A percentile compares a stretch with the other conserved stretches of the same genome.
Evolutionary conservation across 345 rosid species (phyloP).

Genomic region (Corchorus olitorius): DNA sequence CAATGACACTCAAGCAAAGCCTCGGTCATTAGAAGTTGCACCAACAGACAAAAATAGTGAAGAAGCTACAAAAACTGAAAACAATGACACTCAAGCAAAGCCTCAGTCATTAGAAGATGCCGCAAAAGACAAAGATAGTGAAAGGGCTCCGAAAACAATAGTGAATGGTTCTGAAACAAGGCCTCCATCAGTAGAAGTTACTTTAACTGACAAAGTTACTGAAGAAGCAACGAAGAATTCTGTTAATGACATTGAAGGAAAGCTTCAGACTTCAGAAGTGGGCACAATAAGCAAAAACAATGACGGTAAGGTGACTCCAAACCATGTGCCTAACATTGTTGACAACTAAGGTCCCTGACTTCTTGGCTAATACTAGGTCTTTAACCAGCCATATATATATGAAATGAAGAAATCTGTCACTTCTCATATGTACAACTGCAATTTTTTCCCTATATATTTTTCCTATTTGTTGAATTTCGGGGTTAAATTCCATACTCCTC

Average conservation of each 20-base stretch:
- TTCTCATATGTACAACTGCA: background rate
- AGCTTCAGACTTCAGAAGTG: background rate
- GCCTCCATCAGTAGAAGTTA: background rate
- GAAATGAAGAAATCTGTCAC: background rate
- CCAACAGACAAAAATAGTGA: background rate
- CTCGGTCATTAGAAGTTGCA: background rate
- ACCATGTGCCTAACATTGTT: background rate
- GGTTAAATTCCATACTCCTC: background rate
- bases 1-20: background rate
- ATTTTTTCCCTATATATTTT: background rate
- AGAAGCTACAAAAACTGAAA: conserved; percentile 1
- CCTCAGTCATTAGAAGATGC: background rate
- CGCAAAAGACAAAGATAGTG: background rate
- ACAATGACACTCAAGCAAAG: background rate
- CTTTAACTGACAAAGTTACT: background rate
- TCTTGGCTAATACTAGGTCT: background rate
- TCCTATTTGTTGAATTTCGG: background rate
- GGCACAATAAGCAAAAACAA: background rate
- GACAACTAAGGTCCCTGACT: background rate
- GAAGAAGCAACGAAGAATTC: background rate
- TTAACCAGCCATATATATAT: background rate
- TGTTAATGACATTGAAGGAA: background rate
- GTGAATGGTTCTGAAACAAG: background rate
- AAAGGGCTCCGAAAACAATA: background rate
- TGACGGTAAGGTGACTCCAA: background rate